These are phyloP conservation scores for Yamadazyma atmosphaerica DNA, from an alignment of 1,139 yeast genomes.

Conservation along the genomic window DNA sequence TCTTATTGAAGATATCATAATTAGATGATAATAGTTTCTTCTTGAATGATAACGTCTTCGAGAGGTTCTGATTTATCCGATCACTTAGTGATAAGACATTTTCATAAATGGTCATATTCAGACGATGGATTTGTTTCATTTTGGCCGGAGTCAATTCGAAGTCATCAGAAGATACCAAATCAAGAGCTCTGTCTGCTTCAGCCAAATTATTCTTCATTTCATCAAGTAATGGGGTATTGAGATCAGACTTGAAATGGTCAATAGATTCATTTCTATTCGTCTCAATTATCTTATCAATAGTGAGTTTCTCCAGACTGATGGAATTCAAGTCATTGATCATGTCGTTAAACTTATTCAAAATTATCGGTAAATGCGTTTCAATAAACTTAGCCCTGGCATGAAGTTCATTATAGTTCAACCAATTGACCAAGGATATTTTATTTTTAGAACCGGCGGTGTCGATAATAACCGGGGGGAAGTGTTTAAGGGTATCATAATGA, in stretches of 20 bases:
- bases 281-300: constrained; percentile 36
- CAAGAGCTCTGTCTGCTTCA: constrained; percentile 11
- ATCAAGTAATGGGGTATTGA: constrained; percentile 1
- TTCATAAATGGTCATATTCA: constrained; percentile 1
- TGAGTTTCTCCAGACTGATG: constrained; percentile 28
- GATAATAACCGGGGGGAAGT: constrained; percentile 30
- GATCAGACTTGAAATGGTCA: constrained; percentile 24
- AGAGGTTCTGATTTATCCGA: constrained; percentile 5
- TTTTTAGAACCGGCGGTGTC: constrained; percentile 14
- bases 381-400: constrained; percentile 24
- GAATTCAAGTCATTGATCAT: constrained; percentile 31
- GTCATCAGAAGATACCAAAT: constrained; percentile 3
- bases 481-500: constrained; percentile 39
- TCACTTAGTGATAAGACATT: constrained; percentile 3
- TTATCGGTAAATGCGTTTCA: constrained; percentile 27
- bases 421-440: constrained; percentile 20
- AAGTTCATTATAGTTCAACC: constrained; percentile 28
- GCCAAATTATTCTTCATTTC: constrained; percentile 5
- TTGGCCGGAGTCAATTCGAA: constrained; percentile 2
- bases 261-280: constrained; percentile 36
- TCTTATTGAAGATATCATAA: constrained; percentile 27
- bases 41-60: constrained; percentile 22
- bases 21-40: constrained; percentile 24
- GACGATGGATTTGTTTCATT: background rate
- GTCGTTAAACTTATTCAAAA: constrained; percentile 39